Base-by-base conservation (phyloP, 768 basidiomycete genomes). In the Lanmaoa pseudosensibilis region DNA sequence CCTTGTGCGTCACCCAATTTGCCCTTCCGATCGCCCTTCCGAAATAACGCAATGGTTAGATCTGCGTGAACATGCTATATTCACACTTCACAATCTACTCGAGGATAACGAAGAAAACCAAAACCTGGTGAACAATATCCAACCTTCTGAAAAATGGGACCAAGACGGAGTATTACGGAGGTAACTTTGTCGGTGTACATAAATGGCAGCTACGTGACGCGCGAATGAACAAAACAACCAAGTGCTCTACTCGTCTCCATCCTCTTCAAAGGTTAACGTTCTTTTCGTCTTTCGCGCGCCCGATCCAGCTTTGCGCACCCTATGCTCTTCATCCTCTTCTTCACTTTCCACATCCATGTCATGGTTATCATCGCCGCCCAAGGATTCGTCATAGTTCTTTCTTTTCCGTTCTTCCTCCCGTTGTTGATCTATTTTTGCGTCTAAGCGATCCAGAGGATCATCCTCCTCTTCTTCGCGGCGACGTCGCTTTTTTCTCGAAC, bases 31-130 rank as follows among this genome's bases (percentile, higher is more conserved):
- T 54, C 34, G 11, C n/a, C 30, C 55, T 25, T 34, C 2, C 10
- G 37, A 40, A 55, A 40, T 69, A 34, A 66, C 37, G 4, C 16
- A 11, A 49, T 52, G 21, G 15, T 43, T 21, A 64, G 95, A 92
- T 73, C 75, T 98, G 46, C 87, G 93, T 19, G 95, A 98, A 74
- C 92, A 97, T 67, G 93, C 94, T 2, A 83, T 98, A 40, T 86
- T 97, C 60, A 81, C 92, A 19, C 77, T 97, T 19, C 83, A 84
- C 43, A 92, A 90, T 70, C 71, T 96, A 12, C 78, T 98, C 54
- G 78, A 87, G 60, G 77, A 79, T 37, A 97, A 97, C 69, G 59
- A 72, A 30, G 88, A 87, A 57, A 97, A 92, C 63, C 93, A 98
- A 72, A 80, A 78, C 3, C 77, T 92, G 40, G 87, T 98, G 46